Evolutionary conservation across 176 grass and related monocot species (phyloP).

Genomic region (Lolium rigidum): DNA sequence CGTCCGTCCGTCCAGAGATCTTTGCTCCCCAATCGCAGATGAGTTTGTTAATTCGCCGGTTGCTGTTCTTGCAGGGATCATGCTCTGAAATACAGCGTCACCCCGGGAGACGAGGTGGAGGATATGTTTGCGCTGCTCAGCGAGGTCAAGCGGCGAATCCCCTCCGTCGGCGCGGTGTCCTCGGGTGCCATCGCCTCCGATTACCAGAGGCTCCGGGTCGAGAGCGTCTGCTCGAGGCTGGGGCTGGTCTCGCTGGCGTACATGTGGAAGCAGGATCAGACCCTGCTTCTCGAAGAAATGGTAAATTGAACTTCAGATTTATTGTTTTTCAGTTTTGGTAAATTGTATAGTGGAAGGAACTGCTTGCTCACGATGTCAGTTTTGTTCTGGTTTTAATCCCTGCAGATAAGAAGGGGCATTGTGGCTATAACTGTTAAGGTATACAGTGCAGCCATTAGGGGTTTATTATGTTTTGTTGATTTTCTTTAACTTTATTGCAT

Average conservation of each 20-base stretch:
- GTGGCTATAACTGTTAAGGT: constrained; percentile 94
- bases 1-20: neutral
- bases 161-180: constrained; percentile 68
- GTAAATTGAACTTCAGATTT: constrained; percentile 40
- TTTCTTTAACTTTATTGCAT: neutral
- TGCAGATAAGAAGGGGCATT: constrained; percentile 88
- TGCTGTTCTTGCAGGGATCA: constrained; percentile 57
- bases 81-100: constrained; percentile 68
- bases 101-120: constrained; percentile 83
- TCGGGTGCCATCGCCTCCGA: constrained; percentile 94
- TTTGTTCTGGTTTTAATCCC: constrained; percentile 34
- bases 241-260: constrained; percentile 82
- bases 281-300: constrained; percentile 90
- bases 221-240: constrained; percentile 86
- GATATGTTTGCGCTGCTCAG: constrained; percentile 82
- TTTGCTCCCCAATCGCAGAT: neutral
- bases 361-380: neutral
- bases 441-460: constrained; percentile 29
- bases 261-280: constrained; percentile 97
- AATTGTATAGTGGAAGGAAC: neutral
- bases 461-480: neutral
- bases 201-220: constrained; percentile 92
- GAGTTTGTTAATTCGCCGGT: neutral
- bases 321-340: neutral
- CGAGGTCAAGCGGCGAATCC: constrained; percentile 76